Conservation (phyloP, 108 stramenopile genomes). For the Stephanodiscus triporus region DNA sequence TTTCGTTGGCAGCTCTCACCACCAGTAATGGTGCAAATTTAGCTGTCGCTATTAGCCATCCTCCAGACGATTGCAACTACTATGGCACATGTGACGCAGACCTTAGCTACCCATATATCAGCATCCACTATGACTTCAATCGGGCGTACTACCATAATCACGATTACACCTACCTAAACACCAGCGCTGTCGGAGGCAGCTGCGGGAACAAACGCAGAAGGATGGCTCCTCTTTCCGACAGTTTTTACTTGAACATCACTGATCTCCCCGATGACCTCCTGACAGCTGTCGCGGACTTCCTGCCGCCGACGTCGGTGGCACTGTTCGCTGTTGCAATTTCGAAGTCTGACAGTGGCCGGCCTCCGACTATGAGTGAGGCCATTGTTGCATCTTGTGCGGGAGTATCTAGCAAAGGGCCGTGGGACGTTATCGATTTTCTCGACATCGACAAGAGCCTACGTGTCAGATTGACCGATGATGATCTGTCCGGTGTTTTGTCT, state of each 20-base stretch:
- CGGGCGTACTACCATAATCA: background rate
- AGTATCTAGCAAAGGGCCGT: background rate
- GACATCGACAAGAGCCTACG: conserved; percentile 3
- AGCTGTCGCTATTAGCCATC: too few relatives aligned
- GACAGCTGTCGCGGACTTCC: conserved; percentile 2
- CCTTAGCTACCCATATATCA: background rate
- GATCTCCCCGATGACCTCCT: background rate
- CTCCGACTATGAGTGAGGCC: background rate
- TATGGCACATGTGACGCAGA: background rate
- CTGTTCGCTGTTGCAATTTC: conserved; percentile 7
- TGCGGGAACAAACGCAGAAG: background rate
- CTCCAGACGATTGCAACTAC: background rate
- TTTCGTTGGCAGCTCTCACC: too few relatives aligned
- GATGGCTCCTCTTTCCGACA: background rate
- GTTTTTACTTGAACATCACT: background rate
- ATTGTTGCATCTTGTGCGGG: background rate
- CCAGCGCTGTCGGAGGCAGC: background rate
- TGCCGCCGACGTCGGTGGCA: background rate
- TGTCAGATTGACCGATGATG: conserved; percentile 13
- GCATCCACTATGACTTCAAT: conserved; percentile 1
- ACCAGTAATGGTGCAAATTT: too few relatives aligned
- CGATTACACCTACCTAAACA: conserved; percentile 5
- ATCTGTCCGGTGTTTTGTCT: conserved; percentile 6
- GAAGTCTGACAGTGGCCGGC: background rate
- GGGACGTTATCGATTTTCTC: background rate